Evolutionary conservation across 306 rosid species (phyloP).

Genomic region (Vachellia pachyceras): DNA sequence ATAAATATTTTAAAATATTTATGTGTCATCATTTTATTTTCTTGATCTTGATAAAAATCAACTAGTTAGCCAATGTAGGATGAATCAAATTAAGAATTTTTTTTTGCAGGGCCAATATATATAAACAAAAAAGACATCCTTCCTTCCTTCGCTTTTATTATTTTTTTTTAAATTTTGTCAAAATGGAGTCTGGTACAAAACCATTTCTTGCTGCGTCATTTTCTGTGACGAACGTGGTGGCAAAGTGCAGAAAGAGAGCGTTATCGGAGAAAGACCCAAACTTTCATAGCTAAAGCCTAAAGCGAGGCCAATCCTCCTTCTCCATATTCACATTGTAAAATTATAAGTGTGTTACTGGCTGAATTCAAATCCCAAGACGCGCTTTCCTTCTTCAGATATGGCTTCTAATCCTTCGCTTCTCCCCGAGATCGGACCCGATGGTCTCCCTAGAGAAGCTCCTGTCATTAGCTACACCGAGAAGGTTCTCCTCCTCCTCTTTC

Average conservation of each 20-base stretch:
- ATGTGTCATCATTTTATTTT: too few relatives aligned
- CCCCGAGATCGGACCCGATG: slow-evolving; percentile 9
- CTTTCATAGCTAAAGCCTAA: not conserved
- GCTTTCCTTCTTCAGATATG: not conserved
- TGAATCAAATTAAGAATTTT: too few relatives aligned
- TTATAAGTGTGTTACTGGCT: not conserved
- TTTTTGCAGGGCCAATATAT: too few relatives aligned
- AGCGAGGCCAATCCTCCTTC: not conserved
- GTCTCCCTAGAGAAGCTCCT: not conserved
- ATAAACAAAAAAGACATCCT: too few relatives aligned
- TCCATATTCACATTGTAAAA: not conserved
- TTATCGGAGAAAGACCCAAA: not conserved
- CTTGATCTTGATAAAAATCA: too few relatives aligned
- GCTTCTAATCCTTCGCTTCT: slow-evolving; percentile 2
- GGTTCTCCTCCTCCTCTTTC: not conserved
- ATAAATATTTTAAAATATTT: too few relatives aligned
- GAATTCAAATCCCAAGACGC: not conserved
- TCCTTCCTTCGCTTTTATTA: too few relatives aligned
- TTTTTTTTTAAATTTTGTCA: not conserved
- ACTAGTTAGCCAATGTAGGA: too few relatives aligned
- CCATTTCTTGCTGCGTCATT: not conserved
- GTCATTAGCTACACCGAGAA: slow-evolving; percentile 8
- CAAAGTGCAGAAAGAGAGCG: not conserved
- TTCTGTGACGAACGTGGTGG: not conserved
- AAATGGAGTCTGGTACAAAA: not conserved